phyloP scores from a whole-genome alignment of 495 filamentous ascomycete species.

The Tuber indicum region DNA sequence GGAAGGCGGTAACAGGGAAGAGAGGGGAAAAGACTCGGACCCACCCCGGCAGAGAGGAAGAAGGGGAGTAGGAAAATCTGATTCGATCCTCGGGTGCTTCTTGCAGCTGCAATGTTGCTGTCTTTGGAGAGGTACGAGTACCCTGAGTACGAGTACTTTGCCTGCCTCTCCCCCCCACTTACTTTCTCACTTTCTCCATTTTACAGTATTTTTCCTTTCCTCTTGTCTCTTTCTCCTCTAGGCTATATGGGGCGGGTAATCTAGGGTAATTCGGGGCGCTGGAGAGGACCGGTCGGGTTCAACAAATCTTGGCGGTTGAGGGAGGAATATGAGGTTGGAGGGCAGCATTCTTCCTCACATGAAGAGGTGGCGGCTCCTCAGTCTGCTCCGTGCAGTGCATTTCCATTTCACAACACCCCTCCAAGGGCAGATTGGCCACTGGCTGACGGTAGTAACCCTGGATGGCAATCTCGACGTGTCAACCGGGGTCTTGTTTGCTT shows the following conservation, averaged over 20 bases:
- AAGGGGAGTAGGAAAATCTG: background rate
- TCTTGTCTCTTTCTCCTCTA: background rate
- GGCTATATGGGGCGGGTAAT: background rate
- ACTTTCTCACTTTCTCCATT: background rate
- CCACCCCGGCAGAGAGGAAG: background rate
- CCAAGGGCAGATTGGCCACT: conserved; percentile 4
- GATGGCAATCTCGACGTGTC: conserved; percentile 34
- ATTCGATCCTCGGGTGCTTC: background rate
- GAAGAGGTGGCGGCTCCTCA: background rate
- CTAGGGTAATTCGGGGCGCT: background rate
- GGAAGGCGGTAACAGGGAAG: conserved; percentile 9
- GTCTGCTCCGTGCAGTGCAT: background rate
- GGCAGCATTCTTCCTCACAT: background rate
- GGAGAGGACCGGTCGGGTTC: background rate
- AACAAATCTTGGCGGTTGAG: background rate
- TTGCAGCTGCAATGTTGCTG: background rate
- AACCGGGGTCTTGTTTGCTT: conserved; percentile 23
- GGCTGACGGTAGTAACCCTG: conserved; percentile 11
- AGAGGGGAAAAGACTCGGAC: conserved; percentile 14
- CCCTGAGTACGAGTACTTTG: background rate
- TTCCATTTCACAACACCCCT: background rate
- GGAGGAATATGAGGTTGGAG: background rate
- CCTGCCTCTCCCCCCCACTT: background rate
- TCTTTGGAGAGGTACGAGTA: background rate
- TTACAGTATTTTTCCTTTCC: background rate